Percentiles rank a stretch among this genome's conserved stretches.
Conservation (phyloP, 2,329 filamentous ascomycete species). For the Dendryphion nanum region DNA sequence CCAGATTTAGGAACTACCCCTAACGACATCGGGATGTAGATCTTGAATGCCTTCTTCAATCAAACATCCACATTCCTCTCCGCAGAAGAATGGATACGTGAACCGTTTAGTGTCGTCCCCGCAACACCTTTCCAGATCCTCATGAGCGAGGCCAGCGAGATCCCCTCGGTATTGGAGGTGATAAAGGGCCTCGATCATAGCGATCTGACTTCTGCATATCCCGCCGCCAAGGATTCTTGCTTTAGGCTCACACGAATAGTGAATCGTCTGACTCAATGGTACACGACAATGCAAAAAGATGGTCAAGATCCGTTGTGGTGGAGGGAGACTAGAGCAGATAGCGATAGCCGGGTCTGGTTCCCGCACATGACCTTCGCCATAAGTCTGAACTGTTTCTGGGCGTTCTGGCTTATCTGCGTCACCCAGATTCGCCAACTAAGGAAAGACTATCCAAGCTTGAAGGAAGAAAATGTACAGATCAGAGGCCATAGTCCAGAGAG, state of each 20-base stretch:
- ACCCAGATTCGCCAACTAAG: neutral
- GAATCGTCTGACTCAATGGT: neutral
- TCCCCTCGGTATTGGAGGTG: neutral
- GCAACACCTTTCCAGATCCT: neutral
- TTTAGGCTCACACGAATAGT: neutral
- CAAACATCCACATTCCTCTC: neutral
- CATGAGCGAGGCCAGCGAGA: neutral
- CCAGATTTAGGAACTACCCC: neutral
- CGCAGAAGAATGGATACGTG: neutral
- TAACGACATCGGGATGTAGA: neutral
- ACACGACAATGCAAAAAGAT: neutral
- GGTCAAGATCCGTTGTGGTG: neutral
- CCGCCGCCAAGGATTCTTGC: neutral
- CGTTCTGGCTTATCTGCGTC: neutral
- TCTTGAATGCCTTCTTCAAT: neutral
- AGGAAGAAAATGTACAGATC: neutral
- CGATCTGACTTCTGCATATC: neutral
- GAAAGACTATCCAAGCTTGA: neutral
- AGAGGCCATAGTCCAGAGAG: neutral
- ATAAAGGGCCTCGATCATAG: neutral
- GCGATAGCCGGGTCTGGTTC: neutral
- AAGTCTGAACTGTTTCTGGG: conserved; percentile 1
- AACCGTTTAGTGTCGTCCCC: neutral
- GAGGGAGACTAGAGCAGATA: neutral
- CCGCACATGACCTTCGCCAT: neutral